These are phyloP conservation scores for Xylariaceae sp. DNA, from an alignment of 2,329 filamentous ascomycete genomes.

Conservation along the genomic window DNA sequence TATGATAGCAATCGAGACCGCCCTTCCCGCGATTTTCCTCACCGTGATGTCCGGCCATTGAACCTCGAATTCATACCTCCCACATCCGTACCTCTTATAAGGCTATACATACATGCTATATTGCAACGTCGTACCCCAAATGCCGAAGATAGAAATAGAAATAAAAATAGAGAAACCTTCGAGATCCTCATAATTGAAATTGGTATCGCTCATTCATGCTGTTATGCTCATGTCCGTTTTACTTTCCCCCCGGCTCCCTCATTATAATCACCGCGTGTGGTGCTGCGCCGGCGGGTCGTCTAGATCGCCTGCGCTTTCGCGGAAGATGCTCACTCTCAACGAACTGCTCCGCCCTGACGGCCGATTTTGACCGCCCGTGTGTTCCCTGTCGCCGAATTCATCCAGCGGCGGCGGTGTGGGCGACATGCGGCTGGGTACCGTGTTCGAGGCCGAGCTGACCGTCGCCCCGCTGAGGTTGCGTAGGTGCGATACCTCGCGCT, in stretches of 20 bases:
- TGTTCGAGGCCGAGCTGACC: constrained; percentile 33
- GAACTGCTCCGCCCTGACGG: constrained; percentile 6
- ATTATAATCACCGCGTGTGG: constrained; percentile 8
- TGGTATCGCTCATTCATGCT: neutral
- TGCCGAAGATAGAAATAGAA: neutral
- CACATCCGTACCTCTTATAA: no score
- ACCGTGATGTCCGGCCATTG: no score
- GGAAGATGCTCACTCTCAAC: constrained; percentile 26
- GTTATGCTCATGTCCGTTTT: neutral
- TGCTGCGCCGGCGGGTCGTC: constrained; percentile 10
- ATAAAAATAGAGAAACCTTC: neutral
- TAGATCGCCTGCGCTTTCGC: constrained; percentile 26
- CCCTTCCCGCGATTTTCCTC: no score
- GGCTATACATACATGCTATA: no score
- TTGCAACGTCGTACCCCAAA: no score
- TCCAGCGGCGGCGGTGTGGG: constrained; percentile 12
- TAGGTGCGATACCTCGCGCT: constrained; percentile 39
- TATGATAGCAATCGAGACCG: no score
- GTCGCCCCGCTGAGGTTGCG: constrained; percentile 42
- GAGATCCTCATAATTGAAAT: neutral
- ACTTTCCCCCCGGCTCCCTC: neutral
- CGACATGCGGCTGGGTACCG: constrained; percentile 2
- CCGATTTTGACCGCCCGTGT: neutral
- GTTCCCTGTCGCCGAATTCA: neutral
- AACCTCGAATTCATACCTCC: no score